phyloP scores from a whole-genome alignment of 2,329 filamentous ascomycete species.

The Fusarium protoensiforme region DNA sequence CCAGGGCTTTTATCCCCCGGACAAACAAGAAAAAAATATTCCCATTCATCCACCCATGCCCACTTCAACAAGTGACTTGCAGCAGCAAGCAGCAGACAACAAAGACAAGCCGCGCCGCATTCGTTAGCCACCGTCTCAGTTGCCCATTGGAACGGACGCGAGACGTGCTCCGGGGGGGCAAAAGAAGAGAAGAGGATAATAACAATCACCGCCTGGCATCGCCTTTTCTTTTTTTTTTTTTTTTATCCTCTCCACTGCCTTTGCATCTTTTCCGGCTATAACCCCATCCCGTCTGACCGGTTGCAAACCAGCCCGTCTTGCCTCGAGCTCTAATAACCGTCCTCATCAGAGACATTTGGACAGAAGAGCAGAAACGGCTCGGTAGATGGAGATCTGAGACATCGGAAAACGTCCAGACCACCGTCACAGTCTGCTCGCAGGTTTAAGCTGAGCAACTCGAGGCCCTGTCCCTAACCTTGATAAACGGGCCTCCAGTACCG shows the following conservation, averaged over 20 bases:
- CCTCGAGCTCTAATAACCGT: not conserved
- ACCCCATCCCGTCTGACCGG: not conserved
- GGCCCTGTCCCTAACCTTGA: constrained; percentile 4
- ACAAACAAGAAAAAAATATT: constrained; percentile 1
- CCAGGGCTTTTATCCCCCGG: not conserved
- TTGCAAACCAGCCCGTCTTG: constrained; percentile 1
- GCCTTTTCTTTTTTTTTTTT: constrained; percentile 2
- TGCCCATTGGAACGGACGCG: not conserved
- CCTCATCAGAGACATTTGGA: not conserved
- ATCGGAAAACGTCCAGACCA: constrained; percentile 9
- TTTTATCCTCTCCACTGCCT: not conserved
- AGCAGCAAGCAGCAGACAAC: not conserved
- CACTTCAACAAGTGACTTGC: not conserved
- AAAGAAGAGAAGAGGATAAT: not conserved
- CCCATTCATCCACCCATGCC: not conserved
- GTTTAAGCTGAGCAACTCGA: constrained; percentile 4
- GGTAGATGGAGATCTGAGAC: constrained; percentile 4
- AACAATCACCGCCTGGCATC: not conserved
- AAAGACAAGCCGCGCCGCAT: constrained; percentile 1
- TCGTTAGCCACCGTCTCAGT: not conserved
- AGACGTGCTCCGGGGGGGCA: not conserved
- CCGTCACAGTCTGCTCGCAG: constrained; percentile 4
- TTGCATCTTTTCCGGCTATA: not conserved
- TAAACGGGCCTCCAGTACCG: constrained; percentile 12
- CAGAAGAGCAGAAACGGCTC: constrained; percentile 4